A percentile compares a stretch with the other conserved stretches of the same genome.
These are phyloP conservation scores for Clavaria fumosa DNA, from an alignment of 768 basidiomycete genomes.

Conservation along the genomic window DNA sequence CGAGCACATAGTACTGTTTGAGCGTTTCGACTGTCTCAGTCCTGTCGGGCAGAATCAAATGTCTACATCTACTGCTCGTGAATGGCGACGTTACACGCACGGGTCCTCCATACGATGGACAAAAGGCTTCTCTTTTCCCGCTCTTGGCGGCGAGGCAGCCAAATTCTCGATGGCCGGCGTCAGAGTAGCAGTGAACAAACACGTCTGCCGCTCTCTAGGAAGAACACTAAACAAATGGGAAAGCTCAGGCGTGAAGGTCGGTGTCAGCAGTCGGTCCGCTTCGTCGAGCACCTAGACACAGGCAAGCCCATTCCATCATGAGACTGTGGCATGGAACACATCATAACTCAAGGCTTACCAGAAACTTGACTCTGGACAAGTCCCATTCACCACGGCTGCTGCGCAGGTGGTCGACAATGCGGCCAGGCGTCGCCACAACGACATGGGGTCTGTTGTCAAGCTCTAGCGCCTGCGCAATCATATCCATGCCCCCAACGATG, in stretches of 20 bases:
- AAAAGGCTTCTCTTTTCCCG: constrained; percentile 79
- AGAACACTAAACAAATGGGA: constrained; percentile 59
- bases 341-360: constrained; percentile 33
- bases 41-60: too few relatives aligned
- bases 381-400: constrained; percentile 74
- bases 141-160: constrained; percentile 52
- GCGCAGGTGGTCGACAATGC: constrained; percentile 79
- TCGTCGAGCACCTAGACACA: constrained; percentile 74
- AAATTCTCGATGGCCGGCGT: constrained; percentile 74
- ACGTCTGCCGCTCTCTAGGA: constrained; percentile 83
- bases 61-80: not conserved
- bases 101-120: constrained; percentile 61
- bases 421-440: constrained; percentile 89
- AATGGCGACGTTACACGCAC: constrained; percentile 27
- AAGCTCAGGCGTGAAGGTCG: constrained; percentile 81
- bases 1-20: constrained; percentile 79
- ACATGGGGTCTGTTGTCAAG: constrained; percentile 79
- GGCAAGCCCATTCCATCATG: not conserved
- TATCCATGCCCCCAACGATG: constrained; percentile 96
- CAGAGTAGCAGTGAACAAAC: constrained; percentile 91
- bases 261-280: constrained; percentile 82
- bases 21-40: constrained; percentile 82
- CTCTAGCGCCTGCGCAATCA: constrained; percentile 86
- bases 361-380: constrained; percentile 66
- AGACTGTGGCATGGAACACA: not conserved